Evolutionary conservation across 345 rosid species (phyloP), one percentile per base, ranked within the genome.

Genomic region (Bruguiera gymnorhiza): DNA sequence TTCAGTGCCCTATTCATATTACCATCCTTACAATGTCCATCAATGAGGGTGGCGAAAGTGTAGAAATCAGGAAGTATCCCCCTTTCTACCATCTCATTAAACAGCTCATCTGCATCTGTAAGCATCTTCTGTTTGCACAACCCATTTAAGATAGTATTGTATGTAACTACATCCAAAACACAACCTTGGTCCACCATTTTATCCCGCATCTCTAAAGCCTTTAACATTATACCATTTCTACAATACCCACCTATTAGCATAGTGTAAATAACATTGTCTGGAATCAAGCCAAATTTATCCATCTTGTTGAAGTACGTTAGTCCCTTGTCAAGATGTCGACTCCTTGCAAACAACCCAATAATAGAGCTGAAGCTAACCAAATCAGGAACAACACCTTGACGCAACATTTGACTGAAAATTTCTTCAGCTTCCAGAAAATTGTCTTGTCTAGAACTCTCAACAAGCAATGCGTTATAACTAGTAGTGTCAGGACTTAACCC

Each of bases 1-100:
- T 74, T 79, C 24, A 83, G 66, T 29, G 96, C 93, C 64, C 76
- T 83, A 20, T 70, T 65, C 83, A 87, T 81, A 77, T 90, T 80
- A n/a, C 93, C 89, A 34, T 82, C 83, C 96, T 84, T 90, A 74
- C 96, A 86, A 63, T 88, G 88, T 9, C 94, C 94, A 76, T 81
- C 76, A 63, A 89, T 92, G 29, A 92, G 85, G 11, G 87, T 89
- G 30, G 96, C 89, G 79, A 86, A 73, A 23, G 98, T 87, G 75
- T 71, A 90, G 63, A 87, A 86, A 66, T 89, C 93, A 32, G 93
- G 96, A 67, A 85, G 80, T 6, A 87, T 65, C 23, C 86, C 84
- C 75, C 91, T 85, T 68, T 82, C 86, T 3, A 63, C 72, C 96
- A 89, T 89, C 79, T 90, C 96, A 29, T 67, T 70, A 55, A 86